Percentiles rank a stretch among this genome's conserved stretches.
Conservation (phyloP, 805 yeast genomes). For the Lachancea kluyveri region DNA sequence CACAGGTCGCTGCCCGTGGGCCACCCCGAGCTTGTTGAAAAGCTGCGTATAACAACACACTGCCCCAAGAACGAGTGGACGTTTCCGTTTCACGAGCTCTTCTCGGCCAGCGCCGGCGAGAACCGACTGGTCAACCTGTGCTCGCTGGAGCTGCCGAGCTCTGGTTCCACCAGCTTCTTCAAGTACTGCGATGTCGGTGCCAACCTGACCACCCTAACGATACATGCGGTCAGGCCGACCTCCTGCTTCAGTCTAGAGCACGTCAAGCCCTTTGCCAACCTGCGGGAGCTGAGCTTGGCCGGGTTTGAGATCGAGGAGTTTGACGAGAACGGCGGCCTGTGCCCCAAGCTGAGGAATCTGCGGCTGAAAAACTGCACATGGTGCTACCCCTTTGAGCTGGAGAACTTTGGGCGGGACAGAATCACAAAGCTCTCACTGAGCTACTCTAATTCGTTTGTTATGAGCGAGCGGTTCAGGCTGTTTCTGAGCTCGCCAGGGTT, state of each 20-base stretch:
- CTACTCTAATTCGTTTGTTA: constrained; percentile 29
- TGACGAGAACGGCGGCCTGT: constrained; percentile 21
- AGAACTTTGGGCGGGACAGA: constrained; percentile 22
- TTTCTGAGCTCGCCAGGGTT: constrained; percentile 26
- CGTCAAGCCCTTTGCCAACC: constrained; percentile 31
- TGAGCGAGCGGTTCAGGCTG: constrained; percentile 32
- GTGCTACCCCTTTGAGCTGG: constrained; percentile 49
- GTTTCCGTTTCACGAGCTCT: constrained; percentile 26
- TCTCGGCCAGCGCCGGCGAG: constrained; percentile 6
- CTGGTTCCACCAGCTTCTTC: constrained; percentile 31
- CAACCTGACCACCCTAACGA: constrained; percentile 13
- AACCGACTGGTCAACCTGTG: constrained; percentile 17
- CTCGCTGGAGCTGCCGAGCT: constrained; percentile 19
- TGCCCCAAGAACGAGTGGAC: constrained; percentile 33
- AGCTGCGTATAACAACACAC: constrained; percentile 22
- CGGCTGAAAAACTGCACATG: constrained; percentile 43
- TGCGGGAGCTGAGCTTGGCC: constrained; percentile 32
- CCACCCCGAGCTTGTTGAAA: constrained; percentile 17
- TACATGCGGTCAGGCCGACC: constrained; percentile 16
- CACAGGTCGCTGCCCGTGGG: constrained; percentile 6
- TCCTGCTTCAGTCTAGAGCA: constrained; percentile 40
- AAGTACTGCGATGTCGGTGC: constrained; percentile 25
- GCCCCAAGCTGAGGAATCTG: constrained; percentile 24
- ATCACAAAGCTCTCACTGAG: constrained; percentile 21
- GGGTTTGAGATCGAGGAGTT: constrained; percentile 41